Evolutionary conservation across 2,329 filamentous ascomycete species (phyloP).

Genomic region (Parastagonospora avenae): DNA sequence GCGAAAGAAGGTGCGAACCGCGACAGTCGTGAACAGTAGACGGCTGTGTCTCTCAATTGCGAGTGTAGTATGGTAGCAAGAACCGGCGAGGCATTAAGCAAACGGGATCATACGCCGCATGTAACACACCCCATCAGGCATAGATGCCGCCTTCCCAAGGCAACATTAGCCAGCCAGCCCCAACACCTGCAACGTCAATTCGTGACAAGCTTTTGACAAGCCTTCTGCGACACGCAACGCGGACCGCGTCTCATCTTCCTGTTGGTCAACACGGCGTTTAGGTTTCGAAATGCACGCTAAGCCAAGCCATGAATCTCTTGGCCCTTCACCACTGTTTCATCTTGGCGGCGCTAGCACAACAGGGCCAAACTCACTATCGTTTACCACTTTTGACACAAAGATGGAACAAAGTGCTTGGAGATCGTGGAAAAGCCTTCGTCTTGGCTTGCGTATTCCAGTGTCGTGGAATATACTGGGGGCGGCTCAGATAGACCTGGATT

Average conservation of each 20-base stretch:
- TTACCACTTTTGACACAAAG: slow-evolving; percentile 30
- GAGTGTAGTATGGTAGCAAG: slow-evolving; percentile 1
- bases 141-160: slow-evolving; percentile 16
- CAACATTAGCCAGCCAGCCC: slow-evolving; percentile 23
- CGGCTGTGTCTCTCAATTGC: background rate
- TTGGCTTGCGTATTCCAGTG: background rate
- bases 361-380: slow-evolving; percentile 8
- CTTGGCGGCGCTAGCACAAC: slow-evolving; percentile 39
- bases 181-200: slow-evolving; percentile 18
- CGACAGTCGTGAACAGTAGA: background rate
- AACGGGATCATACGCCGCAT: slow-evolving; percentile 5
- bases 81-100: slow-evolving; percentile 10
- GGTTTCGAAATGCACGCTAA: slow-evolving; percentile 33
- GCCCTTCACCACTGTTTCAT: slow-evolving; percentile 43
- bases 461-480: slow-evolving; percentile 7
- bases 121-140: slow-evolving; percentile 2
- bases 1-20: slow-evolving; percentile 3
- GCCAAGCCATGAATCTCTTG: slow-evolving; percentile 31
- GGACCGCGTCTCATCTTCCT: slow-evolving; percentile 15
- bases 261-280: slow-evolving; percentile 30
- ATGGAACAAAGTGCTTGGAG: slow-evolving; percentile 24
- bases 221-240: slow-evolving; percentile 24
- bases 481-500: slow-evolving; percentile 14
- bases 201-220: slow-evolving; percentile 34
- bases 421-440: slow-evolving; percentile 8